Evolutionary conservation across 2,329 filamentous ascomycete species (phyloP).

Genomic region (Xylaria polymorpha): DNA sequence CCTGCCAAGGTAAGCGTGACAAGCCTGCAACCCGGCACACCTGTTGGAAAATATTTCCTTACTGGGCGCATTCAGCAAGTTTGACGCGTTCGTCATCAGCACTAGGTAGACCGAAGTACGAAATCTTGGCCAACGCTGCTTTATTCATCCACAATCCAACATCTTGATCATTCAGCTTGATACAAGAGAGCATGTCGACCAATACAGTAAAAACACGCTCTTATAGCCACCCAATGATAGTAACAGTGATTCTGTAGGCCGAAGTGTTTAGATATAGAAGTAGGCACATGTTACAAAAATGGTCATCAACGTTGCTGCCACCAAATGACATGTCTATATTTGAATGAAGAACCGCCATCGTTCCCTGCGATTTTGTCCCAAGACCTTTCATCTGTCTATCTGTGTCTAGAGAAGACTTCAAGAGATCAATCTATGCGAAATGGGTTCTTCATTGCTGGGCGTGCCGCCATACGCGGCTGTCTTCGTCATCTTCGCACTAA

Average conservation of each 20-base stretch:
- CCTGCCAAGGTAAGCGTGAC: too few relatives aligned
- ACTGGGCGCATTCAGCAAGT: constrained; percentile 3
- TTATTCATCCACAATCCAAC: constrained; percentile 1
- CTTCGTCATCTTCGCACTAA: constrained; percentile 3
- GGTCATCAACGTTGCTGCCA: neutral
- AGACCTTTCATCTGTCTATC: neutral
- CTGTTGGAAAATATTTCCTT: constrained; percentile 9
- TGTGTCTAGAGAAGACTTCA: neutral
- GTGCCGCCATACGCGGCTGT: constrained; percentile 8
- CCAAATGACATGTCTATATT: neutral
- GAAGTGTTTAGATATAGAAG: neutral
- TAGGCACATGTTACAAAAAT: neutral
- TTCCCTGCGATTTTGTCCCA: neutral
- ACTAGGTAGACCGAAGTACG: neutral
- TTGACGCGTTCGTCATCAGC: neutral
- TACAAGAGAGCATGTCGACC: neutral
- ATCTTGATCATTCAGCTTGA: constrained; percentile 1
- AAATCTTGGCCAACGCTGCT: neutral
- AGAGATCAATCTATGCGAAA: neutral
- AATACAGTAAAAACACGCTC: constrained; percentile 1
- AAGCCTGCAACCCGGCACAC: too few relatives aligned
- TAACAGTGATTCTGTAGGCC: neutral
- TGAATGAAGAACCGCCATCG: neutral
- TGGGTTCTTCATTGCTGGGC: constrained; percentile 1
- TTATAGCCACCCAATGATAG: neutral